Evolutionary conservation across 2,329 filamentous ascomycete genomes (phyloP), one percentile per base, ranked within the genome.

Genomic region (Trichoderma semiorbis): DNA sequence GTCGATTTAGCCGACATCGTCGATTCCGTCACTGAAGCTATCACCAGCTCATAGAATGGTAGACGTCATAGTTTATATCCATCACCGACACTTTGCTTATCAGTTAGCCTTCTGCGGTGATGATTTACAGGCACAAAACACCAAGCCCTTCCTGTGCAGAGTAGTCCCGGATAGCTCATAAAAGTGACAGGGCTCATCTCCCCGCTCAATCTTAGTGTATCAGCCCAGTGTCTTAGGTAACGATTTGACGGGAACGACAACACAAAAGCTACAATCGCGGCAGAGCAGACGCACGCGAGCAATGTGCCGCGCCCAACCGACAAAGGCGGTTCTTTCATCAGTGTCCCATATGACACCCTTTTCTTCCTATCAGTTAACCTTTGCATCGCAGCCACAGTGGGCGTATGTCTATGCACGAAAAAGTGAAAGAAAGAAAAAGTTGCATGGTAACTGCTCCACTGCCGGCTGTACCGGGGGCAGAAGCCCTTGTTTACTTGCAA

Each of bases 11-110:
- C 21, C n/a, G n/a, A 70, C 64, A 64, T 60, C 69, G 50, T 71
- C 69, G 14, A 70, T 70, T 70, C 58, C 69, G 36, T 71, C 69
- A 61, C 61, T 21, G 36, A 50, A 47, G 34, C 24, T n/a, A 43
- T 66, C 34, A 7, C 34, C 39, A 60, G 30, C 12, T 12, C 7
- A 28, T 2, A 53, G 34, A 50, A 36, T 24, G 30, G 18, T 64
- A 53, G 28, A 71, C 69, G 69, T 66, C 69, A 71, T 66, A 43
- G 36, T 26, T 66, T 30, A 47, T 30, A 47, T 36, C 7, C 47
- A 18, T 26, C 36, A 21, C 36, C 39, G 18, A 53, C 32, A 36
- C 21, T 43, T n/a, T 30, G 4, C 24, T 16, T 6, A 62, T 34
- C 21, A 28, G 10, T 50, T 61, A 50, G 39, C 57, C 26, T 16